Conservation (phyloP, 495 filamentous ascomycete genomes). For the Barbatosphaeria neglecta region DNA sequence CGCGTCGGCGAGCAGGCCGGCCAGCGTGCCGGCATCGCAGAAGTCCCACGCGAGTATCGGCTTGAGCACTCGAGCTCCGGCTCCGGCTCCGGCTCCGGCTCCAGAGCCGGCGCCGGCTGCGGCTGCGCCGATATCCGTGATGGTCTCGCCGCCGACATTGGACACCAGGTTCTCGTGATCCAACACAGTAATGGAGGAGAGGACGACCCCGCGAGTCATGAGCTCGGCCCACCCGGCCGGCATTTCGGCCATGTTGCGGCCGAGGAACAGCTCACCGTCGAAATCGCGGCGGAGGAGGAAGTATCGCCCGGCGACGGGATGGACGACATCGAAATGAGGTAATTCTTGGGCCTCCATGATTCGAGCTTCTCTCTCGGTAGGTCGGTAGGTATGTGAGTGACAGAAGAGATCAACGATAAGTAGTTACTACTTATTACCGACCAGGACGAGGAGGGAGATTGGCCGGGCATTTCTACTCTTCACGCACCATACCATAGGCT, state of each 20-base stretch:
- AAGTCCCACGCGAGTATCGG: conserved; percentile 24
- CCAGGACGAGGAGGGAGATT: too few relatives aligned
- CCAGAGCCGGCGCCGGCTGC: too few relatives aligned
- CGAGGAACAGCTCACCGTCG: conserved; percentile 13
- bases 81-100: too few relatives aligned
- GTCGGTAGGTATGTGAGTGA: too few relatives aligned
- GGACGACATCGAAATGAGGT: too few relatives aligned
- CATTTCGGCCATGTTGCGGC: not conserved
- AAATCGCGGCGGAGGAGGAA: conserved; percentile 11
- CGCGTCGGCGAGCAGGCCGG: conserved; percentile 12
- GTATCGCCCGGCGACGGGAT: not conserved
- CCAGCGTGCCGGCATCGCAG: conserved; percentile 26
- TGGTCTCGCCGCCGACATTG: conserved; percentile 12
- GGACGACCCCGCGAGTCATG: conserved; percentile 2
- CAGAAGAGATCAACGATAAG: too few relatives aligned
- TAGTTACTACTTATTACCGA: too few relatives aligned
- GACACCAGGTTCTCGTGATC: conserved; percentile 33
- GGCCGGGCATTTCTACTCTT: too few relatives aligned
- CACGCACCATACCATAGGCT: too few relatives aligned
- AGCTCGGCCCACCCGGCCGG: not conserved
- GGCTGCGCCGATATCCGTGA: conserved; percentile 2
- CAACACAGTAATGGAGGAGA: conserved; percentile 12
- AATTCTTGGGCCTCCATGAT: too few relatives aligned
- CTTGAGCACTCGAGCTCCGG: not conserved
- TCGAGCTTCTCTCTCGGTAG: too few relatives aligned